Base-by-base conservation (phyloP, 75 land plant genomes). In the Sequoia sempervirens region DNA sequence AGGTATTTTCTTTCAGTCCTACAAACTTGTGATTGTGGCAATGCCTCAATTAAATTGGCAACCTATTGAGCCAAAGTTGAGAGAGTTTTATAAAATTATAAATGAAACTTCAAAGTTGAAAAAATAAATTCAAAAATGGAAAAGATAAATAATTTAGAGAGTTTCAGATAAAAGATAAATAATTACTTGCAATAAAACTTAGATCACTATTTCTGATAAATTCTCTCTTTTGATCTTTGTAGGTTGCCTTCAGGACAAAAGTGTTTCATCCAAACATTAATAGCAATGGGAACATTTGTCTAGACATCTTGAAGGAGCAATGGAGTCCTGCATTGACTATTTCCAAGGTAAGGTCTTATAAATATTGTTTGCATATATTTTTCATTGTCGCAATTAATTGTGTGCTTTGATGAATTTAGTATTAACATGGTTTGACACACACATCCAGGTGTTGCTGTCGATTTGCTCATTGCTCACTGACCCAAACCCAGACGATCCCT, bases 261-360 rank as follows among this genome's bases (percentile, higher is more conserved):
- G 96, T 94, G n/a, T 94, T 91, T 80, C 96, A 94, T 45, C 96
- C 95, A 26, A 94, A 94, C 82, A 92, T 95, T 83, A 95, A 95
- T 87, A 92, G 92, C 89, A 95, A 95, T 87, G 96, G 96, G 14
- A 93, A 94, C 86, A 95, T 95, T 61, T 95, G 96, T 82, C 89
- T 95, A 82, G 96, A 95, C 85, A 94, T 94, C 43, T 85, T 94
- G 69, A 93, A 94, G 86, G 96, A 94, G 83, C 93, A 94, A 69
- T 94, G 96, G 96, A 94, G 96, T 82, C 96, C 96, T 68, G 93
- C 95, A 34, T 54, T 95, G 37, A 95, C 96, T 38, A 95, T 95
- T 70, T 95, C 96, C 23, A 95, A 95, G 92, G 96, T 94, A 78
- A 45, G 47, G 50, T 23, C 13, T 47, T n/a, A n/a, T 45, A 40